These are phyloP conservation scores for Fraxinus sp. DNA, from an alignment of 305 asterid genomes.

Conservation along the genomic window DNA sequence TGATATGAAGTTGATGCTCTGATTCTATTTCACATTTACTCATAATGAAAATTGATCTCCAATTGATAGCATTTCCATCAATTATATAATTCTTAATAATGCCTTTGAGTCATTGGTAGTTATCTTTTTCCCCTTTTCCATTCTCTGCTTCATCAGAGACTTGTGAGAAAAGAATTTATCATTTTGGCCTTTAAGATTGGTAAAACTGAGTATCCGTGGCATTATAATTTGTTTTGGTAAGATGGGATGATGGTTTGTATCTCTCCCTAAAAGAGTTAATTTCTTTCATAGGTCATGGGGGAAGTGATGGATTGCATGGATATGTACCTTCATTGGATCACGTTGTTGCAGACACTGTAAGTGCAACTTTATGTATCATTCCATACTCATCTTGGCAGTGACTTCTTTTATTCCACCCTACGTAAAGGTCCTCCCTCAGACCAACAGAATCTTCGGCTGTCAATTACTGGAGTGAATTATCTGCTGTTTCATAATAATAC, in stretches of 20 bases:
- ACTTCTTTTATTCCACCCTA: not conserved
- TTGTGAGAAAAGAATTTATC: not conserved
- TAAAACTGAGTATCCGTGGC: not conserved
- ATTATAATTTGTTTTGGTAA: not conserved
- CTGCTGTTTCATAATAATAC: not conserved
- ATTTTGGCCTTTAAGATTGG: not conserved
- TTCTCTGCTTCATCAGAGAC: conserved; percentile 8
- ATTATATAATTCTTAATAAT: not conserved
- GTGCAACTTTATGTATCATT: conserved; percentile 25
- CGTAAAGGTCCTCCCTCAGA: not conserved
- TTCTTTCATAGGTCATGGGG: conserved; percentile 73
- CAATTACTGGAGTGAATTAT: not conserved
- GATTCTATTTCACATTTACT: conserved; percentile 1
- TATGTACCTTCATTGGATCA: conserved; percentile 96
- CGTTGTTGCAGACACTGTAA: conserved; percentile 93
- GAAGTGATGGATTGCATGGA: conserved; percentile 99
- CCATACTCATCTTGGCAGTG: not conserved
- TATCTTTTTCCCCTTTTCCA: too few relatives aligned
- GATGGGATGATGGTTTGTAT: not conserved
- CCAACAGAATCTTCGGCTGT: not conserved
- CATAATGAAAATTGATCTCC: not conserved
- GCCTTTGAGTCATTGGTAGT: not conserved
- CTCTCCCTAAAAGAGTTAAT: not conserved
- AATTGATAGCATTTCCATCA: conserved; percentile 9
- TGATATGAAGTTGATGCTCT: not conserved